Percentiles rank a stretch among this genome's conserved stretches.
These are phyloP conservation scores for Rhodotorula sp. DNA, from an alignment of 1,284 basidiomycete genomes.

Conservation along the genomic window DNA sequence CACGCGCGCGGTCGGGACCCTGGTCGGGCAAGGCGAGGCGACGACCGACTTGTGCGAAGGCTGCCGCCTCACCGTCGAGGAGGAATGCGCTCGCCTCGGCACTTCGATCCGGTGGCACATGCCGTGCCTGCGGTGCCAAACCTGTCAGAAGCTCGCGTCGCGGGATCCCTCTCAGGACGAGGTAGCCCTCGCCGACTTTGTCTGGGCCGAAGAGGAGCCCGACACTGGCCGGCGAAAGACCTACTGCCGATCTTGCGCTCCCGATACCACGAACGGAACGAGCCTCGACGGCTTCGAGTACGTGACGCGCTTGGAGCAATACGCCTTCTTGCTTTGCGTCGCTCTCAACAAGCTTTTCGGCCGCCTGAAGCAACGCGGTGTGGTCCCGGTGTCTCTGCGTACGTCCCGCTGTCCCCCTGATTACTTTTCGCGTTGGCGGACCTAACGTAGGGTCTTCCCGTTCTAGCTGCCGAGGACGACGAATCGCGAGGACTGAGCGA, in stretches of 20 bases:
- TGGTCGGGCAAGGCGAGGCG: constrained; percentile 47
- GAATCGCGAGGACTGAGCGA: constrained; percentile 47
- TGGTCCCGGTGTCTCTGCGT: constrained; percentile 77
- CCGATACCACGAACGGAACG: constrained; percentile 9
- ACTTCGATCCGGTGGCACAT: constrained; percentile 97
- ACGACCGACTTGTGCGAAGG: constrained; percentile 80
- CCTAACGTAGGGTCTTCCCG: constrained; percentile 2
- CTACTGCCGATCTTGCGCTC: constrained; percentile 67
- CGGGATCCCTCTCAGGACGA: constrained; percentile 29
- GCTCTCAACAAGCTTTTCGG: constrained; percentile 88
- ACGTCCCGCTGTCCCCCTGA: constrained; percentile 48
- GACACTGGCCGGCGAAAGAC: constrained; percentile 44
- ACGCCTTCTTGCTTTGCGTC: constrained; percentile 94
- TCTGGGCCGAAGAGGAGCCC: constrained; percentile 20
- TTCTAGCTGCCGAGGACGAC: constrained; percentile 22
- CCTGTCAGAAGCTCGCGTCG: constrained; percentile 71
- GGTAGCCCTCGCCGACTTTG: constrained; percentile 21
- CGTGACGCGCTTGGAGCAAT: constrained; percentile 94
- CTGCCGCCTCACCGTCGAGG: constrained; percentile 89
- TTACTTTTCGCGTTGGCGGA: constrained; percentile 4
- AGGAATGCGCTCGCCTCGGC: constrained; percentile 90
- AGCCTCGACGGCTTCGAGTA: constrained; percentile 70
- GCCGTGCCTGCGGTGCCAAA: constrained; percentile 77
- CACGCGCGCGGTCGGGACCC: constrained; percentile 46
- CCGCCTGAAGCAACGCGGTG: constrained; percentile 85